phyloP scores from a whole-genome alignment of 176 grass and related monocot species.

The Musa itinerans region DNA sequence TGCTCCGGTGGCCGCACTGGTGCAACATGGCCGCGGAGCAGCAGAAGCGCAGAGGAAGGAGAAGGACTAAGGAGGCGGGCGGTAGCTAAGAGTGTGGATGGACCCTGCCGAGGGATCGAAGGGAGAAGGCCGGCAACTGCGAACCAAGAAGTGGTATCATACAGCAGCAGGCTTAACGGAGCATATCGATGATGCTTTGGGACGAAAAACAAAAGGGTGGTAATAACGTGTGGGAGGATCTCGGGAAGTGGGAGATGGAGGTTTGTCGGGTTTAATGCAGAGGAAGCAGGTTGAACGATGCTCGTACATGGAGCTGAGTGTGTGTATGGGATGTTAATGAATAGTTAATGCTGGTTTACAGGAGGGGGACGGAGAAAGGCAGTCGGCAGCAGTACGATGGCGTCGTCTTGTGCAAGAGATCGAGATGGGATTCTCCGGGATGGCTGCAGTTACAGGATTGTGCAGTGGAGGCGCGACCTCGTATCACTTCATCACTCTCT shows the following conservation, averaged over 20 bases:
- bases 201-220: background rate
- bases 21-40: constrained; percentile 35
- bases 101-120: background rate
- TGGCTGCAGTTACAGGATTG: background rate
- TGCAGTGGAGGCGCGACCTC: background rate
- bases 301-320: too few relatives aligned
- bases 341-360: background rate
- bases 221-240: constrained; percentile 25
- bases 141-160: background rate
- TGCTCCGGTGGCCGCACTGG: constrained; percentile 22
- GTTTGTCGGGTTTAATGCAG: constrained; percentile 37
- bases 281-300: background rate
- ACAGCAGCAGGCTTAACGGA: background rate
- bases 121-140: background rate
- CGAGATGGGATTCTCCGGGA: constrained; percentile 2
- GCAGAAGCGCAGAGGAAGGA: background rate
- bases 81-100: background rate
- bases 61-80: constrained; percentile 3
- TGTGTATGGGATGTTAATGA: background rate
- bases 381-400: background rate
- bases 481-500: background rate
- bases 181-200: constrained; percentile 16
- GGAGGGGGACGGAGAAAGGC: too few relatives aligned
- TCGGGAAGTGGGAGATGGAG: constrained; percentile 29
- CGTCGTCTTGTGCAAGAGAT: background rate